Base-by-base conservation (phyloP, 345 rosid species). In the Anastatica hierochuntica region DNA sequence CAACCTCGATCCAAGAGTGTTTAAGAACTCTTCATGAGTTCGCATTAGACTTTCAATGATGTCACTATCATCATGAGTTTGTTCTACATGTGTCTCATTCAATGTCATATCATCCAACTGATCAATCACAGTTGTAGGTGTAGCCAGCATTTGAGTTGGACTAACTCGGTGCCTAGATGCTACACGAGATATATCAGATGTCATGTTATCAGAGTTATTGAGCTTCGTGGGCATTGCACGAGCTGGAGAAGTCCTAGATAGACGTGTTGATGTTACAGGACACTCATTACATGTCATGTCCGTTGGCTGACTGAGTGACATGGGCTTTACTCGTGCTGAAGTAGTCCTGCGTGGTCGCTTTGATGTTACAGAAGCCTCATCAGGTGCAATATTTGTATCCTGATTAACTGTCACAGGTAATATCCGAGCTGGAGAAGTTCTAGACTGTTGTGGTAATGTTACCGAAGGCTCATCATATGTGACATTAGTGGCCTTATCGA, bases 1-100 rank as follows among this genome's bases (percentile, higher is more conserved):
- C 74, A 88, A 63, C 64, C 98, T 90, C 8, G 85, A 88, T 52
- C 81, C 76, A 44, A 88, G 77, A 54, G 84, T 80, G 69, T 75
- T 88, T 65, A 76, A 68, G 72, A 85, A 76, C 49, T 69, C 63
- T 44, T 85, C 79, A 60, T 92, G 97, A 60, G 55, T 70, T 72
- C 77, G 77, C 94, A 85, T 70, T 44, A 88, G 67, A 70, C 44
- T 77, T 63, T 88, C 99, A 62, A 48, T 60, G 52, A 76, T 52
- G 49, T 77, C 77, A 43, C 53, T 62, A 45, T 72, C 58, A n/a
- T n/a, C n/a, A n/a, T 43, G 71, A 23, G 18, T 49, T 42, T 35
- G 52, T 53, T 53, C 9, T 29, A 17, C 48, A 41, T 31, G 43
- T 38, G 26, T 29, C 60, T 69, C 60, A 43, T 30, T 49, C 35